phyloP scores from a whole-genome alignment of 2,329 filamentous ascomycete species.

The Colletotrichum neosansevieriae region DNA sequence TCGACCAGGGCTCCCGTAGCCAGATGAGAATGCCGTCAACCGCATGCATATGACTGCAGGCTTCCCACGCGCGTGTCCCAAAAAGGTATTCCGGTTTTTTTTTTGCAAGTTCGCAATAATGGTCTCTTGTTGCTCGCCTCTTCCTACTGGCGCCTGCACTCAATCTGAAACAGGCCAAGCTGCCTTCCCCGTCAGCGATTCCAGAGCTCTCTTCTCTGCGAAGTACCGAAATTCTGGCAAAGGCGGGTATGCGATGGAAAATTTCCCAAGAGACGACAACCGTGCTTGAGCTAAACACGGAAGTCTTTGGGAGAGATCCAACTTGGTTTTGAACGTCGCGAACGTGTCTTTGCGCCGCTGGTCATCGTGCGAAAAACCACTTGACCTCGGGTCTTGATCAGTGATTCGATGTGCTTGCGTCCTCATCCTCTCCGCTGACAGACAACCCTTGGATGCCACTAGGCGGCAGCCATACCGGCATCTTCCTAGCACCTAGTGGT shows the following conservation, averaged over 20 bases:
- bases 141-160: slow-evolving; percentile 6
- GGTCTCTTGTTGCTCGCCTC: slow-evolving; percentile 9
- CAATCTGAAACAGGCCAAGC: slow-evolving; percentile 35
- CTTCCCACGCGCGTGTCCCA: slow-evolving; percentile 24
- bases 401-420: slow-evolving; percentile 30
- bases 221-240: slow-evolving; percentile 4
- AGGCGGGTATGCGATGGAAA: slow-evolving; percentile 22
- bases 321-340: not conserved
- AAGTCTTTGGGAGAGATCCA: slow-evolving; percentile 6
- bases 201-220: slow-evolving; percentile 1
- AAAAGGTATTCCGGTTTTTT: slow-evolving; percentile 23
- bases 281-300: not conserved
- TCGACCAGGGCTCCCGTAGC: slow-evolving; percentile 8
- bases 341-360: slow-evolving; percentile 19
- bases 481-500: slow-evolving; percentile 29
- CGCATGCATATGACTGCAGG: slow-evolving; percentile 31
- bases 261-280: not conserved
- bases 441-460: slow-evolving; percentile 24
- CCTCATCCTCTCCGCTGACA: slow-evolving; percentile 11
- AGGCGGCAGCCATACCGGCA: slow-evolving; percentile 27
- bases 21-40: slow-evolving; percentile 10
- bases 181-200: not conserved
- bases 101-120: not conserved
- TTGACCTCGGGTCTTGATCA: slow-evolving; percentile 4
- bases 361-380: not conserved